phyloP scores from a whole-genome alignment of 1,284 basidiomycete genomes.

The Fomitopsis schrenkii region DNA sequence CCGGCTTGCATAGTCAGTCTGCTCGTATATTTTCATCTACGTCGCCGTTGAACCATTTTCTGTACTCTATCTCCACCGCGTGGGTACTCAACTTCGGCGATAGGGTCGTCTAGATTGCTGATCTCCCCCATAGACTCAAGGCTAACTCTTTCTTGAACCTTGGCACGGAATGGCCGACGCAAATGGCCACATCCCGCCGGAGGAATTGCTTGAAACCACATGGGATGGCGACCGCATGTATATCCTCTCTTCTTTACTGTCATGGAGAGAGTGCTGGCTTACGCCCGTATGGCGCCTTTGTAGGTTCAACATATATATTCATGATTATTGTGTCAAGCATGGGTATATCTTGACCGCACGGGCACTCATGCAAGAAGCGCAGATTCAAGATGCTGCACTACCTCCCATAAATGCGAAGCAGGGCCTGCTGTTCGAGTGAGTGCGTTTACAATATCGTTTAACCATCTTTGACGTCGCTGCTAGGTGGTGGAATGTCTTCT shows the following conservation, averaged over 20 bases:
- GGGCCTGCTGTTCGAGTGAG: conserved; percentile 77
- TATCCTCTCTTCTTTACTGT: conserved; percentile 12
- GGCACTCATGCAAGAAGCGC: conserved; percentile 61
- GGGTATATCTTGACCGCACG: conserved; percentile 67
- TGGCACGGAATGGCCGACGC: conserved; percentile 20
- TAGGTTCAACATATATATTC: conserved; percentile 85
- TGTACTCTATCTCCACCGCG: background rate
- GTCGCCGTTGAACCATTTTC: background rate
- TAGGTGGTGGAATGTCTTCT: conserved; percentile 86
- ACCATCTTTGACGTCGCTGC: background rate
- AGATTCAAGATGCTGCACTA: conserved; percentile 50
- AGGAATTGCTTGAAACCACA: conserved; percentile 8
- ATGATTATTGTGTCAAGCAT: conserved; percentile 77
- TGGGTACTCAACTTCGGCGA: background rate
- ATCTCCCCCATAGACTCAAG: background rate
- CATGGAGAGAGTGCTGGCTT: background rate
- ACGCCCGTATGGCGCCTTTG: conserved; percentile 1
- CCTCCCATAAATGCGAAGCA: conserved; percentile 80
- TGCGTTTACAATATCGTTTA: conserved; percentile 16
- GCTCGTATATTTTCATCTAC: conserved; percentile 1
- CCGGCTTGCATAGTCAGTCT: background rate
- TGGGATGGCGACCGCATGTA: conserved; percentile 60
- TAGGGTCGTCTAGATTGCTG: background rate
- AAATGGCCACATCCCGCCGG: conserved; percentile 7
- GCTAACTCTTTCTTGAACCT: conserved; percentile 12